phyloP scores from a whole-genome alignment of 176 grass and related monocot genomes.

The Aegilops umbellulata region DNA sequence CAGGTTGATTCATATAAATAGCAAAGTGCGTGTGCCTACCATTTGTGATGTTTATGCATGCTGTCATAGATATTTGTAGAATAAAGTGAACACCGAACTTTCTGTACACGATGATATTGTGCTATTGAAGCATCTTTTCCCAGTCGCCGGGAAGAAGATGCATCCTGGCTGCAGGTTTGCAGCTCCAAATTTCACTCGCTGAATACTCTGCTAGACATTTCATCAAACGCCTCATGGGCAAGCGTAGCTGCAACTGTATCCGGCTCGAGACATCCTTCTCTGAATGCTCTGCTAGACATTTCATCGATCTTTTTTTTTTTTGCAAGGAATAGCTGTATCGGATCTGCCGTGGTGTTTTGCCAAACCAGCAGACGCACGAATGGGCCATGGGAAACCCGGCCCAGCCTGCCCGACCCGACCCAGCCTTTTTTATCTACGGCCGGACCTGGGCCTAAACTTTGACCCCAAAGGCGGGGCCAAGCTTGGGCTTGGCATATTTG shows the following conservation, averaged over 20 bases:
- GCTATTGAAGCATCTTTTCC: neutral
- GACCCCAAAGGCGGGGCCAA: too few species aligned
- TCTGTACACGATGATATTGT: neutral
- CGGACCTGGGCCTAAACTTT: too few species aligned
- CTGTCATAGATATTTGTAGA: neutral
- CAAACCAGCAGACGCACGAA: neutral
- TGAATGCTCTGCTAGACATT: neutral
- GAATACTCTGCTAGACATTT: neutral
- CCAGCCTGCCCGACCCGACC: too few species aligned
- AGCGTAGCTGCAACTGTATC: neutral
- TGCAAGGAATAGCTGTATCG: neutral
- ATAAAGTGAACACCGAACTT: neutral
- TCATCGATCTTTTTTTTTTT: too few species aligned
- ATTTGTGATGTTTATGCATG: conserved; percentile 1
- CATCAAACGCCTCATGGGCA: neutral
- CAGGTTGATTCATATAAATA: neutral
- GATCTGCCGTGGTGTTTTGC: neutral
- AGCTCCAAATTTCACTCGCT: neutral
- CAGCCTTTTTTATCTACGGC: too few species aligned
- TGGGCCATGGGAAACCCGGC: neutral
- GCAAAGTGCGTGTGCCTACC: neutral
- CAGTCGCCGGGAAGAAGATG: neutral
- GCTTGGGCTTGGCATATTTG: too few species aligned
- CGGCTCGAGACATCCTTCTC: neutral
- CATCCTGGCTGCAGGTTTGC: neutral